Percentiles rank a stretch among this genome's conserved stretches.
Conservation (phyloP, 1,139 yeast species). For the Suhomyces bribrorum region DNA sequence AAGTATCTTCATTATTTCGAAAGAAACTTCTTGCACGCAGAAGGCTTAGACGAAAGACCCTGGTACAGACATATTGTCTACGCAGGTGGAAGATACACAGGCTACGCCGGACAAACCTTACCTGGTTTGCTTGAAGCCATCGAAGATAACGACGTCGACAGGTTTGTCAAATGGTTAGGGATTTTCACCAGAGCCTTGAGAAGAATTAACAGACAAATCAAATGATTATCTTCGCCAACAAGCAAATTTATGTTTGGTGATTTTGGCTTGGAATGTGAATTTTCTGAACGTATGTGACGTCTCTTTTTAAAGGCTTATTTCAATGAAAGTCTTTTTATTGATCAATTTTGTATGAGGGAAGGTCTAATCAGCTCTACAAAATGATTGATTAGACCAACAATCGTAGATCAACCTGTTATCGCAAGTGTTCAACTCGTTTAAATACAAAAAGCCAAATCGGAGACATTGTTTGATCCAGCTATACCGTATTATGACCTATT, state of each 20-base stretch:
- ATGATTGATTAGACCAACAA: no score
- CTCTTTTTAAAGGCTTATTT: no score
- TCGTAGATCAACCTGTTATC: no score
- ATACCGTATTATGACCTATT: not conserved
- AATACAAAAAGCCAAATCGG: no score
- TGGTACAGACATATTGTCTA: conserved; percentile 87
- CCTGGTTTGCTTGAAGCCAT: conserved; percentile 82
- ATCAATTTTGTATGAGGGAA: no score
- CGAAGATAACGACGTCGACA: conserved; percentile 61
- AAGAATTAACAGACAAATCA: conserved; percentile 22
- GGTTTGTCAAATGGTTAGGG: conserved; percentile 59
- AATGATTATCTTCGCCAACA: not conserved
- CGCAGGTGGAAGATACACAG: conserved; percentile 84
- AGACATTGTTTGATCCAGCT: no score
- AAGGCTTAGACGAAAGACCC: conserved; percentile 66
- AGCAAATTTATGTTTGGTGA: no score
- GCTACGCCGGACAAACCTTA: conserved; percentile 79
- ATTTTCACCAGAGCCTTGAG: conserved; percentile 43
- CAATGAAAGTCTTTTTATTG: no score
- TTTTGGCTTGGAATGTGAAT: no score
- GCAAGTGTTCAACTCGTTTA: no score
- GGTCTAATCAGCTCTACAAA: no score
- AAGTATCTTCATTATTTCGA: conserved; percentile 57
- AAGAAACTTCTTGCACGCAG: conserved; percentile 59
- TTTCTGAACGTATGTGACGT: no score